A percentile compares a stretch with the other conserved stretches of the same genome.
These are phyloP conservation scores for Boletus edulis DNA, from an alignment of 768 basidiomycete species.

Conservation along the genomic window DNA sequence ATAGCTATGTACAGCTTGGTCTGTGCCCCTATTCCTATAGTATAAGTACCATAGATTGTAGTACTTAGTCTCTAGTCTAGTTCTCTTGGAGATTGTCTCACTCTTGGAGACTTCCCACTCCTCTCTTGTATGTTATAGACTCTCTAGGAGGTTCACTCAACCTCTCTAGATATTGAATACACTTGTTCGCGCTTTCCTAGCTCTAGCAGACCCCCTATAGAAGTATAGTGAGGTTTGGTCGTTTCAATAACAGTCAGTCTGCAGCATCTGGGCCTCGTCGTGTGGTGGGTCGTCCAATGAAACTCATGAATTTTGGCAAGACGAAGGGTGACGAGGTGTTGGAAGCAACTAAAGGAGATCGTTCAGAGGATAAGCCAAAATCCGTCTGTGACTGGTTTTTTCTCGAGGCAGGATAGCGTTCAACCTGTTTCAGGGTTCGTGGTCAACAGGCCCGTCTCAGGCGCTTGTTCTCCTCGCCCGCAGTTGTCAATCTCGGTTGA, in stretches of 20 bases:
- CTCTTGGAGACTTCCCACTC: too few species aligned
- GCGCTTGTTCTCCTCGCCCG: slow-evolving; percentile 25
- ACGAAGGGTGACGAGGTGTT: slow-evolving; percentile 33
- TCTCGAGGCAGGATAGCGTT: slow-evolving; percentile 23
- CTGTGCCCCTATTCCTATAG: too few species aligned
- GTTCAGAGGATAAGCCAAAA: slow-evolving; percentile 28
- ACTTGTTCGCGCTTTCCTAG: too few species aligned
- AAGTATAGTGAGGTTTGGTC: too few species aligned
- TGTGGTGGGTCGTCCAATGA: slow-evolving; percentile 35
- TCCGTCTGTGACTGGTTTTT: slow-evolving; percentile 27
- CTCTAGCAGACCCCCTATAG: too few species aligned
- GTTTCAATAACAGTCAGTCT: slow-evolving; percentile 16
- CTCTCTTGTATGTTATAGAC: too few species aligned
- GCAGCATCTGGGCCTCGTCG: slow-evolving; percentile 17
- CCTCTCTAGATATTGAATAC: too few species aligned
- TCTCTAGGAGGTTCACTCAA: too few species aligned
- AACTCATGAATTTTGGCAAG: slow-evolving; percentile 44
- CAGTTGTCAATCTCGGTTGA: slow-evolving; percentile 44
- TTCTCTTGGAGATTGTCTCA: too few species aligned
- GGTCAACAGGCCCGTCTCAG: slow-evolving; percentile 14
- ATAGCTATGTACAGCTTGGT: too few species aligned
- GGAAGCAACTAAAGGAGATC: slow-evolving; percentile 6
- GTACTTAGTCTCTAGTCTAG: too few species aligned
- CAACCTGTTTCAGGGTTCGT: slow-evolving; percentile 17
- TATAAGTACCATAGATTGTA: too few species aligned